Conservation (phyloP, 345 rosid species). For the Salix udensis region DNA sequence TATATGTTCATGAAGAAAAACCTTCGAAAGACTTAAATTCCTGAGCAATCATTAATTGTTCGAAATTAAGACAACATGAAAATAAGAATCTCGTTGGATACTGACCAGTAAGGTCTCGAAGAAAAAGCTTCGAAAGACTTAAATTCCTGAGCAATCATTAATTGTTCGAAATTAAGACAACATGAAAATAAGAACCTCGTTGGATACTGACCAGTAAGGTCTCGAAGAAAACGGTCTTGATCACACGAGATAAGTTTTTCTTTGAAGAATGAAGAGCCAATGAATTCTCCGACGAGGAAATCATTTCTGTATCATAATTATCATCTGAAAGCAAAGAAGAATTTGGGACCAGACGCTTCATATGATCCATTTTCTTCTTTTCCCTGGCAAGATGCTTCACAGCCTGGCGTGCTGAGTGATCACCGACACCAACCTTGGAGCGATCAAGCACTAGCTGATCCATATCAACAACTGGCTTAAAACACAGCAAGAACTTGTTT, state of each 20-base stretch:
- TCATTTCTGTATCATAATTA: not conserved
- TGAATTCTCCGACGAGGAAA: conserved; percentile 4
- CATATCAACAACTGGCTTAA: conserved; percentile 38
- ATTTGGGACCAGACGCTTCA: not conserved
- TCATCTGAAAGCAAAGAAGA: not conserved
- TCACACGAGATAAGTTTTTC: conserved; percentile 26
- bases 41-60: not conserved
- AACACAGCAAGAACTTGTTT: conserved; percentile 43
- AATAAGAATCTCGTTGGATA: not conserved
- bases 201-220: conserved; percentile 30
- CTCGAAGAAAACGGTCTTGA: conserved; percentile 38
- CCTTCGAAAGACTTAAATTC: not conserved
- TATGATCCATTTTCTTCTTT: not conserved
- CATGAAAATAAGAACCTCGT: not conserved
- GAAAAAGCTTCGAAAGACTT: not conserved
- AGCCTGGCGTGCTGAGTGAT: not conserved
- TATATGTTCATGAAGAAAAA: not conserved
- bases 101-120: conserved; percentile 39
- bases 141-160: not conserved
- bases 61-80: not conserved
- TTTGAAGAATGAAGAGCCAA: conserved; percentile 14
- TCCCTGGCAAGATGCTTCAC: not conserved
- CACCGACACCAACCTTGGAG: not conserved
- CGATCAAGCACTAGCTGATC: conserved; percentile 25
- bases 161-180: not conserved